Conservation (phyloP, 106 monocot genomes). For the Allium fistulosum region DNA sequence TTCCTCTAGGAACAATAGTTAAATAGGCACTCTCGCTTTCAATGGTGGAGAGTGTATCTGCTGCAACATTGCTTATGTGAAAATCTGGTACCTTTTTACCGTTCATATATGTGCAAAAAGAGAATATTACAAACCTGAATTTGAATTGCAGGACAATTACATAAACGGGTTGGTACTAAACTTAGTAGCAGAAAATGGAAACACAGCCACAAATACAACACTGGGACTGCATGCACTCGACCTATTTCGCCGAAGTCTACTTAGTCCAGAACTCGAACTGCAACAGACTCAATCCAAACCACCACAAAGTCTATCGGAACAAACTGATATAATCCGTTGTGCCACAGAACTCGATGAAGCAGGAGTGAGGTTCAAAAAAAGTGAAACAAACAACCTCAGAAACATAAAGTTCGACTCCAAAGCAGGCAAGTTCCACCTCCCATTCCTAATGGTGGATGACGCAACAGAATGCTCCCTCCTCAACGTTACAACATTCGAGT, state of each 20-base stretch:
- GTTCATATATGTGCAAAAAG: too few species aligned
- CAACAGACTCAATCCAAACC: background rate
- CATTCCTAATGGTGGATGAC: slow-evolving; percentile 10
- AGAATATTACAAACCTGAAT: too few species aligned
- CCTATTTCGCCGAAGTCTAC: background rate
- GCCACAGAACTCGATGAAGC: slow-evolving; percentile 20
- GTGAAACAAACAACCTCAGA: background rate
- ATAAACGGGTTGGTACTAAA: too few species aligned
- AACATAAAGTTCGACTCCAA: background rate
- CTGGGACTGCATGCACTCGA: slow-evolving; percentile 4
- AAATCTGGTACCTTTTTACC: too few species aligned
- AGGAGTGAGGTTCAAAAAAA: slow-evolving; percentile 18
- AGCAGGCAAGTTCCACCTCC: slow-evolving; percentile 4
- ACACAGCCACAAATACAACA: background rate
- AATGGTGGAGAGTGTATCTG: too few species aligned
- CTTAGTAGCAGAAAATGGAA: too few species aligned
- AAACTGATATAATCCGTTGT: background rate
- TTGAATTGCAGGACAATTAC: too few species aligned
- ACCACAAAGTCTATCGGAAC: background rate
- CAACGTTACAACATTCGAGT: slow-evolving; percentile 20
- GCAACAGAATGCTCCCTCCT: slow-evolving; percentile 17
- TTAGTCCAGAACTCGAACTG: background rate
- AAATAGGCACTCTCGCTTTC: too few species aligned
- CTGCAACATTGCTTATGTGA: too few species aligned
- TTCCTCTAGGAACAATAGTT: too few species aligned